Evolutionary conservation across 2,329 filamentous ascomycete species (phyloP).

Genomic region (Diaporthe sp.): DNA sequence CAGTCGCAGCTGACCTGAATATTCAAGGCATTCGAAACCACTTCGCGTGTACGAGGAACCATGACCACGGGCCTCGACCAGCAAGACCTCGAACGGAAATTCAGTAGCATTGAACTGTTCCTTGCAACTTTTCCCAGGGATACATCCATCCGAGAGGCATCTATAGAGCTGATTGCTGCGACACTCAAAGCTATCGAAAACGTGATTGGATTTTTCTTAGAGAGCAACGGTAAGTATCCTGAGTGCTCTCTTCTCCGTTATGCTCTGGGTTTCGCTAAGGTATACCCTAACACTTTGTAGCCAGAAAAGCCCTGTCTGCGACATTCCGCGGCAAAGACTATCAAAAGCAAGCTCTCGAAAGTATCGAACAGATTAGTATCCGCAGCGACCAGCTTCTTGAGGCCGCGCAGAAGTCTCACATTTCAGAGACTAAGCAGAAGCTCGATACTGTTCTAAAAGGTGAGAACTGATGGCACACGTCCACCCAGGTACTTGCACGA

Average conservation of each 20-base stretch:
- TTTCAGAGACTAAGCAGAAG: neutral
- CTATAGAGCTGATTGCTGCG: constrained; percentile 2
- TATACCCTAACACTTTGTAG: neutral
- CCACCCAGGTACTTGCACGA: too few relatives aligned
- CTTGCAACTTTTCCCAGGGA: neutral
- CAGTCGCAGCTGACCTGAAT: neutral
- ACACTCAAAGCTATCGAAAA: constrained; percentile 2
- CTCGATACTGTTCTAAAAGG: neutral
- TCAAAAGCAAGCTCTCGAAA: neutral
- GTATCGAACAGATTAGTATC: neutral
- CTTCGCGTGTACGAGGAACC: neutral
- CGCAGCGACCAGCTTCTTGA: neutral
- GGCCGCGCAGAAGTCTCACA: neutral
- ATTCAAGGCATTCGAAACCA: constrained; percentile 1
- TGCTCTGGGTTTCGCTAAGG: neutral
- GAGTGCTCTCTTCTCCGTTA: too few relatives aligned
- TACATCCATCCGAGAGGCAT: neutral
- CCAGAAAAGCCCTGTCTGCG: neutral
- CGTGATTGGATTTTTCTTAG: neutral
- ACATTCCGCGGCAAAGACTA: neutral
- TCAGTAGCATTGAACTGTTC: neutral
- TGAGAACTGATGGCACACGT: neutral
- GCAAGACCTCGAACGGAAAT: neutral
- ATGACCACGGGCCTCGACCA: neutral
- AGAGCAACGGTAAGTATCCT: neutral